These are phyloP conservation scores for Pestalotiopsis fici DNA, from an alignment of 2,329 filamentous ascomycete genomes.

Conservation along the genomic window DNA sequence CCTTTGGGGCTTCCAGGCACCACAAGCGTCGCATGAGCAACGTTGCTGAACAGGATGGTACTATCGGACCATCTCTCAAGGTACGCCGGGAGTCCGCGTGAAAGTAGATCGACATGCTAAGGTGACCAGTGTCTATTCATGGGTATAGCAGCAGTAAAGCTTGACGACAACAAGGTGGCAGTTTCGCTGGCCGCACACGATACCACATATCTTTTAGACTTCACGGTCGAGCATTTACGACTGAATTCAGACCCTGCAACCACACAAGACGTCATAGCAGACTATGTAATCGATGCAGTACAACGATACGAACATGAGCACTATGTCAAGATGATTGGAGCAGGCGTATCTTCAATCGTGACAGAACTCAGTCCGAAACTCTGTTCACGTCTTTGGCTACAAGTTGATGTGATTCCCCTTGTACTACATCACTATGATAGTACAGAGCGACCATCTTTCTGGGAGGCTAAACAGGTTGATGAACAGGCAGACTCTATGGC, in stretches of 20 bases:
- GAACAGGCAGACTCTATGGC: slow-evolving; percentile 83
- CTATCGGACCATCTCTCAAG: slow-evolving; percentile 46
- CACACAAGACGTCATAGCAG: slow-evolving; percentile 51
- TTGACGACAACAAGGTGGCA: slow-evolving; percentile 52
- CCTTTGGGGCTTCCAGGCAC: slow-evolving; percentile 44
- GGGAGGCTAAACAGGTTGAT: slow-evolving; percentile 64
- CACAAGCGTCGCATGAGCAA: slow-evolving; percentile 48
- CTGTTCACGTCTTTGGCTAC: slow-evolving; percentile 72
- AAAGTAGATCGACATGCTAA: not conserved
- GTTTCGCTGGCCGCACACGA: slow-evolving; percentile 73
- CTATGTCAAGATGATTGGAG: slow-evolving; percentile 73
- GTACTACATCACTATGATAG: slow-evolving; percentile 55
- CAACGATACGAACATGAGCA: slow-evolving; percentile 64
- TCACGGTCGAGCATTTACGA: slow-evolving; percentile 61
- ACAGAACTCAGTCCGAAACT: slow-evolving; percentile 63
- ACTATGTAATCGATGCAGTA: slow-evolving; percentile 60
- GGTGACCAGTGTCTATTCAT: slow-evolving; percentile 57
- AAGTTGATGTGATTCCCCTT: slow-evolving; percentile 75
- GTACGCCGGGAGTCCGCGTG: slow-evolving; percentile 24
- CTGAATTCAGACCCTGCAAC: slow-evolving; percentile 38
- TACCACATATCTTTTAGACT: slow-evolving; percentile 74
- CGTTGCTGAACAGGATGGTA: slow-evolving; percentile 41
- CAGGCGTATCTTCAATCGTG: slow-evolving; percentile 65
- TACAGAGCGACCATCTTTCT: slow-evolving; percentile 41
- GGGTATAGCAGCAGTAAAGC: slow-evolving; percentile 60